Base-by-base conservation (phyloP, 768 basidiomycete species). In the Porpolomopsis calyptriformis region DNA sequence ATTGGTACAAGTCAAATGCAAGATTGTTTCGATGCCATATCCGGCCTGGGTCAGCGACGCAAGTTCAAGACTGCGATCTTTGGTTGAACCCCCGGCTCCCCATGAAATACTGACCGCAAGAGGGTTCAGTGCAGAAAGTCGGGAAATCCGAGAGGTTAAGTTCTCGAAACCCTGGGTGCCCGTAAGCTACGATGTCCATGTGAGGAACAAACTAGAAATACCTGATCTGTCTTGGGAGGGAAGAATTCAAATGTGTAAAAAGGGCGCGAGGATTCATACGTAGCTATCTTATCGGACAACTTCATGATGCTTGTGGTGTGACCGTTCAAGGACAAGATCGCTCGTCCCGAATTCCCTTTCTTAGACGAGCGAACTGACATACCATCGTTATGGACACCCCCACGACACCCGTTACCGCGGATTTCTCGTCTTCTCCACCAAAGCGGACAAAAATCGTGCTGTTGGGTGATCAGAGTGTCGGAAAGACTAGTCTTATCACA, bases 211-310 rank as follows among this genome's bases (percentile, higher is more conserved):
- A 18, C 37, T 23, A 52, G 35, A 40, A 47, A 11, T 53, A 85
- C 87, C 74, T 88, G 82, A 62, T 89, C 85, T 40, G 94, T 98
- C 48, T 89, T 77, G 10, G 94, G 94, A 11, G 94, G 94, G 59
- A 98, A 98, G 74, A 96, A 96, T 62, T 98, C 94, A 62, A 94
- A 89, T 0, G 87, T 90, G 59, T 80, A 96, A 65, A 88, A 94
- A 0, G 90, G 87, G n/a, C 57, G 66, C 1, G 61, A 47, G 7
- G 69, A 55, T 20, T 61, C 49, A 37, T 71, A 67, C 3, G 62
- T 50, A 2, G 64, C 57, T 49, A 96, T 78, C 57, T 83, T 83
- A 50, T 85, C 77, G 1, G 73, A 70, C 42, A 94, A 60, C 65
- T 85, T 89, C 85, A 88, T 87, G 29, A 22, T 54, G 27, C 25